Evolutionary conservation across 768 basidiomycete species (phyloP), one percentile per base, ranked within the genome.

Genomic region (Dictyophora rubrovolvata): DNA sequence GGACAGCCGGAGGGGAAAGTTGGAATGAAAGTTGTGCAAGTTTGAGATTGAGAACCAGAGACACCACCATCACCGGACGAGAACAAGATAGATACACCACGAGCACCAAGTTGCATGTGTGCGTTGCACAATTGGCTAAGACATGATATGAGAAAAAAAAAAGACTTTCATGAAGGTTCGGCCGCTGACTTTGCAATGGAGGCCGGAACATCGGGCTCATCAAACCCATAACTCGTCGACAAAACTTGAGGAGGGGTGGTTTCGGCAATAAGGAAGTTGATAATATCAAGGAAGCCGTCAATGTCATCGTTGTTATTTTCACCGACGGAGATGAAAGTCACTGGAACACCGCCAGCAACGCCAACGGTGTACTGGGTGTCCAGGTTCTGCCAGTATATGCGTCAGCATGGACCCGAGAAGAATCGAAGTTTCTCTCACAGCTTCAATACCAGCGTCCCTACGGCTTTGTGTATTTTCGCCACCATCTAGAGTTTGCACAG

Each of bases 351-450:
- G 10, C 67, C 62, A 4, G 70, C 68, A 48, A 73, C 42, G 12
- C 72, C 72, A 46, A 73, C 60, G n/a, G 72, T 72, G 59, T 70
- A 72, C 51, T 74, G 70, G n/a, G 67, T 70, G 59, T 74, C 73
- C 23, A 74, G 65, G 61, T 71, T 66, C 69, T 65, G 42, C 11
- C 47, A 20, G 33, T 21, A 55, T 35, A 50, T 42, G 33, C 37
- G 37, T 20, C 20, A 47, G 9, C 20, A 21, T 9, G 9, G 35
- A 20, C 20, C 8, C 33, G 16, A 33, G 28, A 37, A 33, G 52
- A 48, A 11, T 20, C 18, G 21, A 35, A 53, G 35, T 22, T 28
- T 17, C 4, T 12, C 7, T 5, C 20, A 60, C 60, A 14, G 62
- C 60, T 36, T 63, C 62, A 36, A 61, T 36, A 48, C 60, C 62